A percentile compares a stretch with the other conserved stretches of the same genome.
phyloP scores from a whole-genome alignment of 306 rosid species.

The Dalbergia oliveri region DNA sequence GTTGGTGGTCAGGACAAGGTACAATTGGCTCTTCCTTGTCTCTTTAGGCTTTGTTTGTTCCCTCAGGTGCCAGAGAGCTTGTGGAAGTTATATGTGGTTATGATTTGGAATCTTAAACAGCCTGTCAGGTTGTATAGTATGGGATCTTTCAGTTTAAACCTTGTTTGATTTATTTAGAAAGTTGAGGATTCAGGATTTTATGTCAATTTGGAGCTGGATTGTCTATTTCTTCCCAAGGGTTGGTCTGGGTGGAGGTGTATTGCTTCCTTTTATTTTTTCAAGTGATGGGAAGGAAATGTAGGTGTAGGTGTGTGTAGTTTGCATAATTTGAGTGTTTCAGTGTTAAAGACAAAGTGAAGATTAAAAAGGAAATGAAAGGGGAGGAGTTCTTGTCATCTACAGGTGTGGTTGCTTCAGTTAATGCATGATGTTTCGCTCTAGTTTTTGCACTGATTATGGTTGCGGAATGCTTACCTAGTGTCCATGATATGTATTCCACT shows the following conservation, averaged over 20 bases:
- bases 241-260: neutral
- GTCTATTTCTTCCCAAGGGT: neutral
- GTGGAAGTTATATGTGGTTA: conserved; percentile 24
- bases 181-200: conserved; percentile 2
- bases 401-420: conserved; percentile 4
- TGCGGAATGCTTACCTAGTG: conserved; percentile 17
- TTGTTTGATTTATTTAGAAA: neutral
- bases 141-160: neutral
- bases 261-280: neutral
- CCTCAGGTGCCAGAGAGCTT: conserved; percentile 13
- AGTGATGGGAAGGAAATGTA: neutral
- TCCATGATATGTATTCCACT: conserved; percentile 18
- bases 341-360: conserved; percentile 18
- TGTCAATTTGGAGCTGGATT: neutral
- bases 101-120: conserved; percentile 12
- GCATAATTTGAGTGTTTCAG: conserved; percentile 3
- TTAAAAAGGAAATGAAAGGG: neutral
- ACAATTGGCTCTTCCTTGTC: conserved; percentile 20
- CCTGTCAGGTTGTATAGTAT: conserved; percentile 8
- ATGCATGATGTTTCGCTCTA: neutral
- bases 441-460: conserved; percentile 15
- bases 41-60: conserved; percentile 34
- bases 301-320: neutral
- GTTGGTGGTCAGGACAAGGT: conserved; percentile 99
- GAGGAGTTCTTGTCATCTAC: neutral